Percentiles rank a stretch among this genome's conserved stretches.
Evolutionary conservation across 2,329 filamentous ascomycete species (phyloP).

Genomic region (Fusarium pseudonygamai): DNA sequence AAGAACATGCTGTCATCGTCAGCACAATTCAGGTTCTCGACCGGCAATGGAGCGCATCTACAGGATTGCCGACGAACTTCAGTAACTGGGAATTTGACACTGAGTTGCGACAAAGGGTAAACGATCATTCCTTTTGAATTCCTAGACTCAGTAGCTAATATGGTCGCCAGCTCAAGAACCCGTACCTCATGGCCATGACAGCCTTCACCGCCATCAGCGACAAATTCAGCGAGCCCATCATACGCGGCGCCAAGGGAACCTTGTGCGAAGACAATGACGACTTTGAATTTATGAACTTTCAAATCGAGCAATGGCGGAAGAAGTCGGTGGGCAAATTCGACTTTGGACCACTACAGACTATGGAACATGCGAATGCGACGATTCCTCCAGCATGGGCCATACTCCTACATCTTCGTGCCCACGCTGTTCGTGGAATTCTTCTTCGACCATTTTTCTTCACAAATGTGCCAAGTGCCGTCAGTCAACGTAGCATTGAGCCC

Average conservation of each 20-base stretch:
- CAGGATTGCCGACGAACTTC: background rate
- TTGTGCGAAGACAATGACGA: background rate
- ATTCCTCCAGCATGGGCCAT: background rate
- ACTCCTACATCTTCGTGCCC: background rate
- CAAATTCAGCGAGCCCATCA: background rate
- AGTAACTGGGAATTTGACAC: background rate
- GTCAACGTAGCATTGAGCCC: background rate
- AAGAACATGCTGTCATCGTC: background rate
- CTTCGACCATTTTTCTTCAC: background rate
- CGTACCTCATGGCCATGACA: background rate
- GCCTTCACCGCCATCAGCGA: background rate
- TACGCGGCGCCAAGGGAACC: background rate
- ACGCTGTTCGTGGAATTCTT: background rate
- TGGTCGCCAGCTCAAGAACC: background rate
- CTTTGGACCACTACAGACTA: background rate
- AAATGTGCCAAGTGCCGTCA: background rate
- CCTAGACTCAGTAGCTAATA: background rate
- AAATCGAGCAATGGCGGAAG: background rate
- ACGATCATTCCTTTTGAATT: background rate
- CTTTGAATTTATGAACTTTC: slow-evolving; percentile 1
- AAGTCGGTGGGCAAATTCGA: background rate
- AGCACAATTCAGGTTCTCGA: background rate
- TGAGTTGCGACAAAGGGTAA: background rate
- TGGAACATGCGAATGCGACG: background rate
- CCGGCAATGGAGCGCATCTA: slow-evolving; percentile 1